Evolutionary conservation across 2,329 filamentous ascomycete species (phyloP), one percentile per base, ranked within the genome.

Genomic region (Alternaria tenuissima): DNA sequence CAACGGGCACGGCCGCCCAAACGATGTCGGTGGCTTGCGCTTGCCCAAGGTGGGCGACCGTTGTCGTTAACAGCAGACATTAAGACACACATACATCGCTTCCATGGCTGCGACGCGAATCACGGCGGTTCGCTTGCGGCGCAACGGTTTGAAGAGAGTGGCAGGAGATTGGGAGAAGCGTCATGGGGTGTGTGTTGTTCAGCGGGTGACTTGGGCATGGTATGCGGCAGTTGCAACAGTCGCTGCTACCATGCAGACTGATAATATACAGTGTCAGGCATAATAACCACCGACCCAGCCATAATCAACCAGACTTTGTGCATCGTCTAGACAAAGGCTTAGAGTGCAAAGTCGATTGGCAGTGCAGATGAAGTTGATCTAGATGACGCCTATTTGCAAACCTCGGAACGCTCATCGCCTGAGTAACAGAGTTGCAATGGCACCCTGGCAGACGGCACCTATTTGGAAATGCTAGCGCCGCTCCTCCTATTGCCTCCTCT

Each of bases 1-100:
- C 62, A 53, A 61, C 65, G 62, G 66, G 61, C 65, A 53, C 57
- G 58, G 65, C 65, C 61, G 67, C 61, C 58, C 57, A 63, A 54
- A 61, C 61, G 62, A 42, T 38, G 59, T 61, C 47, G 62, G 65
- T 65, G 63, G 63, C 65, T 55, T 65, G 54, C 62, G 65, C 66
- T 66, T 68, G 62, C 53, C 60, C 44, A 34, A 43, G 12, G 53
- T 38, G 52, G 49, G 48, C 52, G 55, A 46, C 46, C 12, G 46
- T 48, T 48, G 30, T 48, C 30, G 46, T 48, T 48, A 20, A 34
- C 47, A 57, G 56, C 58, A 64, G 43, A 49, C 26, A 34, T 55
- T 28, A 36, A 61, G 61, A 60, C 48, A 61, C 58, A 62, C 57
- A 22, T 28, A 22, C 30, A 49, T 36, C 30, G 46, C 46, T 36